Base-by-base conservation (phyloP, 1,284 basidiomycete genomes). In the Heterobasidion irregulare region DNA sequence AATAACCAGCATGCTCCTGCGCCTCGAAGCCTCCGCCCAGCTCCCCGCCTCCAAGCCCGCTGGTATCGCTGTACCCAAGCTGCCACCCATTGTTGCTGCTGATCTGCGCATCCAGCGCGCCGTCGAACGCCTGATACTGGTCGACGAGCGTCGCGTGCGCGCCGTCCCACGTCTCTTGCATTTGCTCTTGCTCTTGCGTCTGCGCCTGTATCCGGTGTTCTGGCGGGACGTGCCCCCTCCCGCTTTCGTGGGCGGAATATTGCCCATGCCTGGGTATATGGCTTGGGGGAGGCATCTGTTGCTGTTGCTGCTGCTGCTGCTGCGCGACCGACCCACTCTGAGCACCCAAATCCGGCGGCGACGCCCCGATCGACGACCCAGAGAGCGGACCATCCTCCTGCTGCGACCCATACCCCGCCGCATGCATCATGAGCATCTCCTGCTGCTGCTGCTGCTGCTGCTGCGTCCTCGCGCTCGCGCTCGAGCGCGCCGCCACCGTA, bases 121-220 rank as follows among this genome's bases (percentile, higher is more conserved):
- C 79, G 8, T 84, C 80, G 62, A 87, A 86, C 43, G 70, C 68
- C 57, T 74, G 71, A 59, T 84, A 72, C 58, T 86, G 81, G 57
- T 78, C 75, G 8, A 83, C 75, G 50, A 88, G 69, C 55, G 72
- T 77, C 4, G 83, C 81, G 63, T 87, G 84, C 19, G 82, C 77
- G 26, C 59, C 58, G 13, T 63, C 63, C 54, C 68, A 68, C 16
- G 60, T 58, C 48, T 13, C 41, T 6, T 13, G 13, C 16, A 16
- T 13, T 6, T 13, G 41, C 1, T 44, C 41, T 4, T 44, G 16
- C 41, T 6, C 13, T 4, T 13, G 41, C 13, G 3, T 6, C 16
- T 44, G 41, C 5, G 12, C 5, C 4, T 44, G 41, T 4, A 3
- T 16, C 41, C 8, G 41, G 16, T 13, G 16, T 4, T 44, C 41